These are phyloP conservation scores for Diplodia corticola DNA, from an alignment of 2,329 filamentous ascomycete genomes.

Conservation along the genomic window DNA sequence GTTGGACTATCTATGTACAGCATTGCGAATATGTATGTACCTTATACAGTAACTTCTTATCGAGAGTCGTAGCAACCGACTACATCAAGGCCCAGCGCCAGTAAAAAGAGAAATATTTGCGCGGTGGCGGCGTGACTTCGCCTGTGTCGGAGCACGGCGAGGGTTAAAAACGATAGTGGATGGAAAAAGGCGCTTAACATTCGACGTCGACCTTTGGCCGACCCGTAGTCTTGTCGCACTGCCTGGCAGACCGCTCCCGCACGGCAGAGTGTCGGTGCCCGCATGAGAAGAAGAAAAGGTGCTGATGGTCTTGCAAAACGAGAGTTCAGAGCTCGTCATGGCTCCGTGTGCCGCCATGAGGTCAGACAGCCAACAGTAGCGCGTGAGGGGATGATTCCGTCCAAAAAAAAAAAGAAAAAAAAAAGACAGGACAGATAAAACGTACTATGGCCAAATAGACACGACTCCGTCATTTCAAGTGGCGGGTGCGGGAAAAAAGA, in stretches of 20 bases:
- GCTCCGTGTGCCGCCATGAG: constrained; percentile 9
- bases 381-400: constrained; percentile 15
- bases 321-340: constrained; percentile 10
- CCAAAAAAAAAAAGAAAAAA: neutral
- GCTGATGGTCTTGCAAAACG: constrained; percentile 7
- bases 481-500: constrained; percentile 14
- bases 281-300: constrained; percentile 11
- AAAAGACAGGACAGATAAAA: constrained; percentile 2
- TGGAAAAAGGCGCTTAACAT: constrained; percentile 13
- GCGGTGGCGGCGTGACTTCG: constrained; percentile 4
- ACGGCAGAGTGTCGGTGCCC: constrained; percentile 8
- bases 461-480: constrained; percentile 20
- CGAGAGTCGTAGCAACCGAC: neutral
- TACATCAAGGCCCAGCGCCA: neutral
- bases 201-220: constrained; percentile 18
- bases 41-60: neutral
- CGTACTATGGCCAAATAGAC: constrained; percentile 22
- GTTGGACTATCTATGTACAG: constrained; percentile 13
- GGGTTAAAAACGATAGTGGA: constrained; percentile 4
- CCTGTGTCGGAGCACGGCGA: constrained; percentile 13
- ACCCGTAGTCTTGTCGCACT: constrained; percentile 5
- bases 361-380: constrained; percentile 5
- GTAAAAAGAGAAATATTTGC: constrained; percentile 3
- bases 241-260: constrained; percentile 12
- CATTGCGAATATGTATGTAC: neutral